Conservation (phyloP, 192 early-diverging fungal species). For the Coemansia sp. region DNA sequence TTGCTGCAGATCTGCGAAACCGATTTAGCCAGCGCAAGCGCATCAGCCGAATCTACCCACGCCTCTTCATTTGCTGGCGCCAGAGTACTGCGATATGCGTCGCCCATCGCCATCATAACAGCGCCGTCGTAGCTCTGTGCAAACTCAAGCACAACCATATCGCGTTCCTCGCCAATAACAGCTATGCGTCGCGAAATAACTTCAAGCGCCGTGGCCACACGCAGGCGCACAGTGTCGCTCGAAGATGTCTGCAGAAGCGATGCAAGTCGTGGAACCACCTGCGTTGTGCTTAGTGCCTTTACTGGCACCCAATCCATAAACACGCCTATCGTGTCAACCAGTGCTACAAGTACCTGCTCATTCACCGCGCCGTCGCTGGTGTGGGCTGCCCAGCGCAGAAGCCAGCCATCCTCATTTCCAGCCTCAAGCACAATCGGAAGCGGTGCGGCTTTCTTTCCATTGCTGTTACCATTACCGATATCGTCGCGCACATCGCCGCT, state of each 20-base stretch:
- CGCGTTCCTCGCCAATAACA: conserved; percentile 29
- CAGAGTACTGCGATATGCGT: conserved; percentile 24
- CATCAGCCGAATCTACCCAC: conserved; percentile 36
- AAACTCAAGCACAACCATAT: conserved; percentile 35
- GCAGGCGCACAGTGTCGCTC: conserved; percentile 24
- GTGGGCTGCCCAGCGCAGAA: conserved; percentile 23
- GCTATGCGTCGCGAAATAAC: conserved; percentile 29
- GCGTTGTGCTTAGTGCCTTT: conserved; percentile 24
- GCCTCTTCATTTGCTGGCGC: not conserved
- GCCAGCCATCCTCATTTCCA: conserved; percentile 49
- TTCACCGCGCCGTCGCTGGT: conserved; percentile 13
- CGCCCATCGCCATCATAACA: conserved; percentile 12
- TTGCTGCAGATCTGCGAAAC: conserved; percentile 18
- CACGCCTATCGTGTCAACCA: conserved; percentile 24
- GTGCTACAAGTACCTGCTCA: conserved; percentile 9
- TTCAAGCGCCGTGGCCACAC: conserved; percentile 26
- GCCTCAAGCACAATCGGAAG: conserved; percentile 26
- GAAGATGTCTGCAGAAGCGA: conserved; percentile 14
- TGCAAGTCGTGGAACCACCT: conserved; percentile 20
- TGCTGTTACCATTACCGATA: not conserved
- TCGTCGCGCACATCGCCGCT: conserved; percentile 11
- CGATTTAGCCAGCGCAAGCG: conserved; percentile 17
- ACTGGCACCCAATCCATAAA: conserved; percentile 48
- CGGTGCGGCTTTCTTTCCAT: conserved; percentile 16
- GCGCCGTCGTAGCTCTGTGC: conserved; percentile 12